Conservation (phyloP, 2,329 filamentous ascomycete genomes). For the Daldinia sp. region DNA sequence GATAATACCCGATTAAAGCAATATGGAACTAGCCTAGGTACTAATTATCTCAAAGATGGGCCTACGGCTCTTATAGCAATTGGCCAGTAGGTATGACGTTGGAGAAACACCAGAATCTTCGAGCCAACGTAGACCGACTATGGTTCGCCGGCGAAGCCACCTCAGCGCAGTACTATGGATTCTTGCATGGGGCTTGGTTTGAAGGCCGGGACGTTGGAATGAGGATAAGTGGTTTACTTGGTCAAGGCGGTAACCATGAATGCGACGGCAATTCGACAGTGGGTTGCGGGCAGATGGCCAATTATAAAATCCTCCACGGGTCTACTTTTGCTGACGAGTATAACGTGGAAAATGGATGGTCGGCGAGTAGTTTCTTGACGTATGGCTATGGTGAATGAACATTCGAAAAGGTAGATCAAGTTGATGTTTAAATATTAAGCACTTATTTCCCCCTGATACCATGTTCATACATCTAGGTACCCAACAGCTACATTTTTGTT, state of each 20-base stretch:
- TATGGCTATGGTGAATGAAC: conserved; percentile 33
- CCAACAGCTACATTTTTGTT: neutral
- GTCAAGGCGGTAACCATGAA: conserved; percentile 23
- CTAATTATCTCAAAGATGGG: conserved; percentile 46
- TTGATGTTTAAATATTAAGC: neutral
- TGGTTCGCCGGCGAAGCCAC: conserved; percentile 73
- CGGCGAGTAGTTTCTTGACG: conserved; percentile 47
- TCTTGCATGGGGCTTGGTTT: conserved; percentile 68
- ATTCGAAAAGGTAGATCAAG: neutral
- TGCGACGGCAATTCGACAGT: conserved; percentile 39
- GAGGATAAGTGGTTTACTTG: conserved; percentile 51
- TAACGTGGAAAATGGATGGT: conserved; percentile 49
- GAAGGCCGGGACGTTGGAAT: conserved; percentile 61
- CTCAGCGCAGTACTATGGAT: conserved; percentile 70
- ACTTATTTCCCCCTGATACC: neutral
- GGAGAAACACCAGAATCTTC: conserved; percentile 72
- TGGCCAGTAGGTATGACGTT: conserved; percentile 71
- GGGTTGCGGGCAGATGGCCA: conserved; percentile 40
- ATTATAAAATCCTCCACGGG: conserved; percentile 47
- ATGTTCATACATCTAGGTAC: neutral
- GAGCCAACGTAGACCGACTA: conserved; percentile 67
- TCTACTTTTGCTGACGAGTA: conserved; percentile 49
- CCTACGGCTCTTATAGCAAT: conserved; percentile 71
- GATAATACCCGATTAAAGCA: neutral
- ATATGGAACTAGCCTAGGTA: conserved; percentile 4